Percentiles rank a stretch among this genome's conserved stretches.
Conservation (phyloP, 2,329 filamentous ascomycete species). For the Boeremia lycopersici region DNA sequence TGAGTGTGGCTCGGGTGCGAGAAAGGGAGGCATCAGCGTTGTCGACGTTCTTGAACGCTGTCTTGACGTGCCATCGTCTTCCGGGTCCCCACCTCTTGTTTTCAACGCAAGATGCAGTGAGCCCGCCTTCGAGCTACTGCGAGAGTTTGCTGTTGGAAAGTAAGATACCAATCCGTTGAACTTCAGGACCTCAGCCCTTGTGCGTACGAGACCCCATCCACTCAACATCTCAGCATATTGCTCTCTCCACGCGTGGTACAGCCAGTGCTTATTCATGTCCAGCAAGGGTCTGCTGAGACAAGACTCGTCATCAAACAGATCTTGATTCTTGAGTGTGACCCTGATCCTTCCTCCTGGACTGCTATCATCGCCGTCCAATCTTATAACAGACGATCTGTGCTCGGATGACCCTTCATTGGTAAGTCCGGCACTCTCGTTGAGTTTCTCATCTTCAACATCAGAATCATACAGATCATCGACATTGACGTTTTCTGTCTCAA, state of each 20-base stretch:
- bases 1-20: constrained; percentile 27
- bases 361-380: constrained; percentile 16
- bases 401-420: constrained; percentile 31
- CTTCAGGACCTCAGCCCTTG: constrained; percentile 64
- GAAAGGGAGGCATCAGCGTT: constrained; percentile 33
- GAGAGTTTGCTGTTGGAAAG: constrained; percentile 30
- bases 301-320: constrained; percentile 61
- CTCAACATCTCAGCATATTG: constrained; percentile 64
- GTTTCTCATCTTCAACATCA: constrained; percentile 40
- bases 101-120: constrained; percentile 35
- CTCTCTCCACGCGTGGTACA: constrained; percentile 60
- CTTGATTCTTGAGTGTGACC: constrained; percentile 62
- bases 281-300: constrained; percentile 56
- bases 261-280: constrained; percentile 54
- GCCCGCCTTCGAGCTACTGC: constrained; percentile 34
- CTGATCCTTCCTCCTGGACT: constrained; percentile 46
- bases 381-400: constrained; percentile 26
- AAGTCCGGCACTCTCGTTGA: constrained; percentile 19
- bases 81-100: constrained; percentile 17
- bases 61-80: constrained; percentile 17
- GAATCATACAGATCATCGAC: constrained; percentile 41
- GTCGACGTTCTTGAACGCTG: constrained; percentile 32
- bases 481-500: constrained; percentile 38
- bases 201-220: constrained; percentile 62
- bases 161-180: constrained; percentile 55